Evolutionary conservation across 495 filamentous ascomycete genomes (phyloP).

Genomic region (Collariella sp.): DNA sequence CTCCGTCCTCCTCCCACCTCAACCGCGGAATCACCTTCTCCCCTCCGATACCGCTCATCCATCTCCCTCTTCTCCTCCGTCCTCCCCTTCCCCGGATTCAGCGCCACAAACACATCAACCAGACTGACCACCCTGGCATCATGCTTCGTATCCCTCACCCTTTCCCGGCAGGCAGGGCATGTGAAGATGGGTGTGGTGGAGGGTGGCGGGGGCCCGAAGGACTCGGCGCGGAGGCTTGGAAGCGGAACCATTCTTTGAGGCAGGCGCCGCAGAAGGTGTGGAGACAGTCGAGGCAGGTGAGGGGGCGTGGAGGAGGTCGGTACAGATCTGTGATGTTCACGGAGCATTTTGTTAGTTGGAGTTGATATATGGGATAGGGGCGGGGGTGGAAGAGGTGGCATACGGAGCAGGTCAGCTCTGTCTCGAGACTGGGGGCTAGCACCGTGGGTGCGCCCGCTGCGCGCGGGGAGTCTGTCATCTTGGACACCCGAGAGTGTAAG

Average conservation of each 20-base stretch:
- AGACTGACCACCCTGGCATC: constrained; percentile 79
- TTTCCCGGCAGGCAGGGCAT: constrained; percentile 85
- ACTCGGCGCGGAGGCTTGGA: constrained; percentile 42
- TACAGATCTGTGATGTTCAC: constrained; percentile 64
- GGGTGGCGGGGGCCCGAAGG: constrained; percentile 34
- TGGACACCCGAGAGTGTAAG: too few relatives aligned
- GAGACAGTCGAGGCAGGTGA: constrained; percentile 93
- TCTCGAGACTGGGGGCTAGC: constrained; percentile 60
- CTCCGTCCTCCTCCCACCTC: constrained; percentile 29
- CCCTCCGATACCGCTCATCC: constrained; percentile 55
- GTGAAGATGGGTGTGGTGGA: constrained; percentile 56
- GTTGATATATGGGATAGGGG: background rate
- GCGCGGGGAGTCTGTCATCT: constrained; percentile 1
- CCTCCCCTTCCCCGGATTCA: constrained; percentile 63
- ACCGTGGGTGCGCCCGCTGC: constrained; percentile 8
- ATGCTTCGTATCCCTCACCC: constrained; percentile 70
- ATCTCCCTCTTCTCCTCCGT: constrained; percentile 65
- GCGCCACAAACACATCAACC: constrained; percentile 66
- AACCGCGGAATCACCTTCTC: constrained; percentile 62
- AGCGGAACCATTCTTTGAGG: constrained; percentile 87
- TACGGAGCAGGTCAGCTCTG: constrained; percentile 88
- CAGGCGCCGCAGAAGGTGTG: constrained; percentile 96
- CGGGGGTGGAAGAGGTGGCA: constrained; percentile 24
- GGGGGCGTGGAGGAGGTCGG: constrained; percentile 87
- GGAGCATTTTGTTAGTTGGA: background rate